phyloP scores from a whole-genome alignment of 306 rosid genomes.

The Vachellia pachyceras region DNA sequence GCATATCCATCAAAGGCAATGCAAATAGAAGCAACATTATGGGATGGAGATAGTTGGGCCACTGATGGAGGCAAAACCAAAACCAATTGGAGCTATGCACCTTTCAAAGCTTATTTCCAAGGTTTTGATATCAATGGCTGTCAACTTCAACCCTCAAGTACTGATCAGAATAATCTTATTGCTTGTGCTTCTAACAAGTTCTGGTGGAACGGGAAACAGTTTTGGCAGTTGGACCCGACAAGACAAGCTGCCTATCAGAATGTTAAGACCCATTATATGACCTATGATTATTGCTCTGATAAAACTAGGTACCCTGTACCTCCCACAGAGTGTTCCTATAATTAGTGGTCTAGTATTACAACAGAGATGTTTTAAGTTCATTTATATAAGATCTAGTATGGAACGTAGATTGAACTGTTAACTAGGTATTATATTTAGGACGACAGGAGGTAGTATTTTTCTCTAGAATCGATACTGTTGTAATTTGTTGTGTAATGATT shows the following conservation, averaged over 20 bases:
- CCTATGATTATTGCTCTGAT: conserved; percentile 62
- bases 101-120: conserved; percentile 59
- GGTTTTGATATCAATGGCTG: conserved; percentile 54
- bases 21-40: conserved; percentile 51
- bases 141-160: not conserved
- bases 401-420: no score
- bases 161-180: not conserved
- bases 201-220: conserved; percentile 52
- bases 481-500: no score
- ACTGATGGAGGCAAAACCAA: conserved; percentile 63
- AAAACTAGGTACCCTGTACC: conserved; percentile 27
- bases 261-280: conserved; percentile 43
- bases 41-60: conserved; percentile 71
- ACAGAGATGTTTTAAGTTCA: no score
- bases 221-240: conserved; percentile 37
- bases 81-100: conserved; percentile 56
- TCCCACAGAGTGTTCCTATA: conserved; percentile 57
- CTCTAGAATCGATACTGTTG: no score
- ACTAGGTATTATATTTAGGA: no score
- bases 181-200: conserved; percentile 41
- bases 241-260: conserved; percentile 35
- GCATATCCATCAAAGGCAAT: conserved; percentile 54
- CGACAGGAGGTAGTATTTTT: no score
- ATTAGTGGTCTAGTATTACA: no score
- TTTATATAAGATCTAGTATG: no score